phyloP scores from a whole-genome alignment of 129 eudicot species.

The Pittosporum tobira region DNA sequence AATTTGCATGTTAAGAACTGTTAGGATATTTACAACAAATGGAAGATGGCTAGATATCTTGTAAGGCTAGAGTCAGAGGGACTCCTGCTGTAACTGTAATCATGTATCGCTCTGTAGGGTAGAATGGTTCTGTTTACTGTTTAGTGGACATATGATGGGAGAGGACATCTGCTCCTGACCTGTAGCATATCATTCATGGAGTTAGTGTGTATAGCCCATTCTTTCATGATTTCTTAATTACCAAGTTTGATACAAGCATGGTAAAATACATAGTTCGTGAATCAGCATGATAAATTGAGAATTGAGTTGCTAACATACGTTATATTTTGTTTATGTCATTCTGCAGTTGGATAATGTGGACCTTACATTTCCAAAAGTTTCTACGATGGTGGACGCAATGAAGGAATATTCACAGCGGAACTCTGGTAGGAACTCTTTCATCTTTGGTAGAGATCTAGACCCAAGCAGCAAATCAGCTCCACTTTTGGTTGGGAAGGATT shows the following conservation, averaged over 20 bases:
- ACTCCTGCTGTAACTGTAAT: no score
- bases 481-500: slow-evolving; percentile 38
- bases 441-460: slow-evolving; percentile 23
- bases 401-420: slow-evolving; percentile 32
- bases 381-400: slow-evolving; percentile 24
- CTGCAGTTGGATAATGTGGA: slow-evolving; percentile 51
- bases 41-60: no score
- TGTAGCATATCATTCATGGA: no score
- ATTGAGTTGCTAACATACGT: background rate
- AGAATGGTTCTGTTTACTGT: background rate
- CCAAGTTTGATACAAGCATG: background rate
- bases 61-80: no score
- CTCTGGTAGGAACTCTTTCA: slow-evolving; percentile 30
- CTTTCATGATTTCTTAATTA: background rate
- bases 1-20: no score
- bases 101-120: no score
- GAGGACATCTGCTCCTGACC: no score
- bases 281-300: no score
- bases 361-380: slow-evolving; percentile 31
- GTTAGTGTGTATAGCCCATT: no score
- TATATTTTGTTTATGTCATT: background rate
- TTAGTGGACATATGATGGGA: background rate
- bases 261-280: background rate
- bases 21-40: no score
- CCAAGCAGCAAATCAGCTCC: slow-evolving; percentile 74